Percentiles rank a stretch among this genome's conserved stretches.
Conservation (phyloP, 257 asterid genomes). For the Salvia splendens region DNA sequence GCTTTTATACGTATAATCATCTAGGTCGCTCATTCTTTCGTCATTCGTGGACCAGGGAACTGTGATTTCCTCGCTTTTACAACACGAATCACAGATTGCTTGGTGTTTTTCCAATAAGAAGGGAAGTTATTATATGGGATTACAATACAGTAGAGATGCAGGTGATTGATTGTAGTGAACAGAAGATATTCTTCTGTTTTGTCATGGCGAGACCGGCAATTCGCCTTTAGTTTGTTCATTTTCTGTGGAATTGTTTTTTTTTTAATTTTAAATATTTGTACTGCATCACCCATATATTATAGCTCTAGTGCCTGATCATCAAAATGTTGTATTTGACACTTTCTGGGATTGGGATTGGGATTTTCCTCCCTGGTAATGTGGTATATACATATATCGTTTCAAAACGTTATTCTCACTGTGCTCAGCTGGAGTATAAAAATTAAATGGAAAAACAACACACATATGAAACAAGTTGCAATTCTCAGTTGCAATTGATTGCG, state of each 20-base stretch:
- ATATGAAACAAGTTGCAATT: neutral
- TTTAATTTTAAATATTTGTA: no score
- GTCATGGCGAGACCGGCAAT: conserved; percentile 28
- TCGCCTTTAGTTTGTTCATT: no score
- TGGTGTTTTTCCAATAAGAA: conserved; percentile 47
- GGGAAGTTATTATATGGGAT: conserved; percentile 21
- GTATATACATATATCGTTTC: neutral
- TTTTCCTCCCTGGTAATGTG: neutral
- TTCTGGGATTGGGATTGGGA: neutral
- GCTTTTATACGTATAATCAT: conserved; percentile 31
- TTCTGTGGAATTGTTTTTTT: conserved; percentile 5
- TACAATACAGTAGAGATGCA: conserved; percentile 26
- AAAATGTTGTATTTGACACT: conserved; percentile 17
- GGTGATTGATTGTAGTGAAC: conserved; percentile 29
- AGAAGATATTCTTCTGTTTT: conserved; percentile 17
- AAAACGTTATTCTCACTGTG: no score
- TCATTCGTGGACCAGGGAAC: conserved; percentile 58
- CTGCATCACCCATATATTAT: conserved; percentile 8
- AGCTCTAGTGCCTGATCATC: conserved; percentile 26
- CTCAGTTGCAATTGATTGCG: no score
- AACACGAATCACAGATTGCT: conserved; percentile 43
- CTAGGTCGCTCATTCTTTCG: conserved; percentile 46
- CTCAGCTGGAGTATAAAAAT: no score
- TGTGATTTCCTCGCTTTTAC: conserved; percentile 55
- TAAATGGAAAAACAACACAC: no score